A percentile compares a stretch with the other conserved stretches of the same genome.
Conservation (phyloP, 1,284 basidiomycete genomes). For the Spongiforma sp. region DNA sequence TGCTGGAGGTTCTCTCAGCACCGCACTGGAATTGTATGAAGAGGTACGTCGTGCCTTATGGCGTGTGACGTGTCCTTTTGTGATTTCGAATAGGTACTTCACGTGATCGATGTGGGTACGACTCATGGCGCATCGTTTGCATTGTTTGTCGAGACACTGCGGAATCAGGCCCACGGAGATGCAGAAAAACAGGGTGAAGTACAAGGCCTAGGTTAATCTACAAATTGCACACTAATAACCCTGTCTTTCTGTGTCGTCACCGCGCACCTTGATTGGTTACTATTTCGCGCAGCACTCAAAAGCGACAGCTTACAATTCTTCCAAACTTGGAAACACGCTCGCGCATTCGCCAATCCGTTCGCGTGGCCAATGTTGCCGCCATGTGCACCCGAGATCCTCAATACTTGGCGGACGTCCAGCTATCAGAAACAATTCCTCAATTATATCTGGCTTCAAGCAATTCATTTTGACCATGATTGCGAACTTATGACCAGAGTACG, state of each 20-base stretch:
- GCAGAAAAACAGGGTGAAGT: constrained; percentile 30
- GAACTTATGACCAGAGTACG: constrained; percentile 24
- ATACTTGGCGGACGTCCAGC: constrained; percentile 26
- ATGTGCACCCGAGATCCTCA: constrained; percentile 34
- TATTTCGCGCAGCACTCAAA: constrained; percentile 17
- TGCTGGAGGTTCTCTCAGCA: constrained; percentile 35
- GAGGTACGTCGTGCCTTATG: constrained; percentile 26
- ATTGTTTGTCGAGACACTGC: constrained; percentile 31
- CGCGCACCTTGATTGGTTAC: background rate
- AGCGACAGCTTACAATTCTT: constrained; percentile 33
- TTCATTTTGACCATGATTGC: constrained; percentile 33
- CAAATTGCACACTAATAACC: constrained; percentile 5
- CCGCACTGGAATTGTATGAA: constrained; percentile 34
- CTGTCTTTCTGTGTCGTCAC: background rate
- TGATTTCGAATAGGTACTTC: constrained; percentile 27
- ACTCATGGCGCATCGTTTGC: constrained; percentile 25
- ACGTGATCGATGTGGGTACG: constrained; percentile 20
- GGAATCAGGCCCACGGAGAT: constrained; percentile 30
- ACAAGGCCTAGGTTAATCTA: background rate
- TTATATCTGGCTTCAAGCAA: constrained; percentile 36
- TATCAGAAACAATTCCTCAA: constrained; percentile 37
- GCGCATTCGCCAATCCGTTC: constrained; percentile 39
- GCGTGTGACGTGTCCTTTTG: constrained; percentile 4
- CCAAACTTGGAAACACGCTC: constrained; percentile 37
- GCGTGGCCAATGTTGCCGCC: constrained; percentile 37